Evolutionary conservation across 129 eudicot genomes (phyloP).

Genomic region (Centaurea solstitialis): DNA sequence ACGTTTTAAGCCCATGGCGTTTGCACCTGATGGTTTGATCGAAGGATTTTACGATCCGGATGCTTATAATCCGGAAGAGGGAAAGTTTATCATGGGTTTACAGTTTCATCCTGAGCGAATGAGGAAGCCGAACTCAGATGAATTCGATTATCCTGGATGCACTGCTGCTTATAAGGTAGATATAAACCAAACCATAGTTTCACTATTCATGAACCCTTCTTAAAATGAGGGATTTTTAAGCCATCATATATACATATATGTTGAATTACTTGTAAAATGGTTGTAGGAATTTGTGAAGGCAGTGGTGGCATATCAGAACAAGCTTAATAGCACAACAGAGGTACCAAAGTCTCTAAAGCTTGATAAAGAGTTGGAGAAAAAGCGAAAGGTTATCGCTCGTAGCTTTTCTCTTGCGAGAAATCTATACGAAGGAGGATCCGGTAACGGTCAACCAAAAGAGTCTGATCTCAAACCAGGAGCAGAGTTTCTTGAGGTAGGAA

Average conservation of each 20-base stretch:
- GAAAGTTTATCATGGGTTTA: constrained; percentile 88
- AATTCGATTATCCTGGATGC: constrained; percentile 87
- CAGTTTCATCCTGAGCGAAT: constrained; percentile 94
- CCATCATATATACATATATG: neutral
- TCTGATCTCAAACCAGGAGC: constrained; percentile 74
- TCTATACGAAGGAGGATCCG: constrained; percentile 47
- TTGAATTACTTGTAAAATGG: constrained; percentile 1
- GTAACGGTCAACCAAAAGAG: constrained; percentile 36
- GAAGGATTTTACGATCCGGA: constrained; percentile 91
- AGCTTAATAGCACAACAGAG: constrained; percentile 41
- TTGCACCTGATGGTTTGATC: constrained; percentile 76
- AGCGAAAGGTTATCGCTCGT: constrained; percentile 54
- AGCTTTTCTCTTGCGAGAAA: constrained; percentile 76
- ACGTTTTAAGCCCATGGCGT: constrained; percentile 82
- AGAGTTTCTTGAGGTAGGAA: constrained; percentile 69
- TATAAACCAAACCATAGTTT: neutral
- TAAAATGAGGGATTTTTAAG: neutral
- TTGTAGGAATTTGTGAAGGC: constrained; percentile 85
- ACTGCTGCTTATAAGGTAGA: constrained; percentile 75
- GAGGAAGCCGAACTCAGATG: constrained; percentile 62
- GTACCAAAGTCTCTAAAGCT: constrained; percentile 49
- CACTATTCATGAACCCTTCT: neutral
- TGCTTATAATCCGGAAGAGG: constrained; percentile 79
- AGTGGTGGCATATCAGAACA: constrained; percentile 72
- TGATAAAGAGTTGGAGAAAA: constrained; percentile 68